Base-by-base conservation (phyloP, 352 stramenopile species). In the Phytopythium litorale region DNA sequence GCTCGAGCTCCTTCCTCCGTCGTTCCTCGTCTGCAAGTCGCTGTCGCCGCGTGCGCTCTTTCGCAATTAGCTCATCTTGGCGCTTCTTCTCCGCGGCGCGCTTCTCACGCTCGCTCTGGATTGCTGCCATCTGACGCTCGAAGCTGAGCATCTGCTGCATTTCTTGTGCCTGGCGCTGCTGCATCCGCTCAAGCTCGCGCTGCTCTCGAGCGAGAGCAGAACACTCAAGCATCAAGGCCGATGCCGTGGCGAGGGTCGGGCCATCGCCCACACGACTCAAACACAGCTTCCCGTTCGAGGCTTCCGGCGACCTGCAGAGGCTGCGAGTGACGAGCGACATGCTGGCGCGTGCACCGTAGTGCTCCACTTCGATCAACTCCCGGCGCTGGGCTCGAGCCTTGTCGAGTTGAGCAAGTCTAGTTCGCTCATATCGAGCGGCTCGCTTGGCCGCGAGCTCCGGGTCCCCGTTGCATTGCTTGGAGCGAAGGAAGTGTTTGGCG, bases 141-240 rank as follows among this genome's bases (percentile, higher is more conserved):
- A 88, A 89, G 15, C 68, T 64, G 0, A 91, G 61, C 66, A 91
- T 71, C 45, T 92, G 82, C 65, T 94, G 82, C 74, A 92, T 78
- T 42, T 92, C 84, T 1, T 78, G 61, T 0, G 76, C 67, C 62
- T 91, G 85, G 0, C 85, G 85, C 21, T 76, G 72, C 56, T 80
- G 75, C 28, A 94, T 92, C n/a, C 81, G 75, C 53, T 90, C 81
- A 1, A 94, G 61, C 40, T 88, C 78, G 25, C 69, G 68, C 48
- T 87, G 88, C 56, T 94, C 85, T 0, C 72, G 72, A 55, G 88
- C 76, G 21, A 94, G 72, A n/a, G 82, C 70, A 1, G 71, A 82
- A 43, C 73, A 81, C n/a, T 89, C 79, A 16, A 67, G 60, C 15
- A 69, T 53, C 1, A 45, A 64, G 19, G 13, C 42, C 8, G 62